These are phyloP conservation scores for Neurospora tetrasperma DNA, from an alignment of 495 filamentous ascomycete genomes.

Conservation along the genomic window DNA sequence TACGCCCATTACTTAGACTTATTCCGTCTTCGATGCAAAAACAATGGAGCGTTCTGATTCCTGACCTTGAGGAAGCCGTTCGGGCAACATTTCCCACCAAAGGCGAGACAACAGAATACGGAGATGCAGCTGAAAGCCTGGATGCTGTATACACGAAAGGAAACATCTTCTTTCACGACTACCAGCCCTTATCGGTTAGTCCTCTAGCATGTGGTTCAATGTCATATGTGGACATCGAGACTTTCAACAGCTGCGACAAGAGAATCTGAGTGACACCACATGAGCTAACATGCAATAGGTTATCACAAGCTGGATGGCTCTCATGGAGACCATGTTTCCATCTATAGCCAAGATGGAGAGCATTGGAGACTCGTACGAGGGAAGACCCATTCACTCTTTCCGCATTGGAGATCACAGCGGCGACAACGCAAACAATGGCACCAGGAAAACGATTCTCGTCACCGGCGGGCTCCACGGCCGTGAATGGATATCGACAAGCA, in stretches of 20 bases:
- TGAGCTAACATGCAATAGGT: constrained; percentile 13
- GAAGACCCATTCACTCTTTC: constrained; percentile 72
- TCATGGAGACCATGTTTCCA: constrained; percentile 81
- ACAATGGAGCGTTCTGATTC: constrained; percentile 69
- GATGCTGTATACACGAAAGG: constrained; percentile 30
- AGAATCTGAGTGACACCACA: not conserved
- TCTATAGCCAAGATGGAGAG: constrained; percentile 60
- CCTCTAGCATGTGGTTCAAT: not conserved
- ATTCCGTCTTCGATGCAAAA: constrained; percentile 55
- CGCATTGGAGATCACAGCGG: constrained; percentile 58
- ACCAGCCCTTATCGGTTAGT: constrained; percentile 73
- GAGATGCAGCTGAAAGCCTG: constrained; percentile 21
- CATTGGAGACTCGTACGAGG: constrained; percentile 75
- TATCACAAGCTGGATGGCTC: constrained; percentile 69
- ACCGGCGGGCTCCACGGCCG: constrained; percentile 80
- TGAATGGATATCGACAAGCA: constrained; percentile 93
- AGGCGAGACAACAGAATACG: not conserved
- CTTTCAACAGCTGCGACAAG: constrained; percentile 21
- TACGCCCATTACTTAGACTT: constrained; percentile 71
- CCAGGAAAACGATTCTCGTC: constrained; percentile 67
- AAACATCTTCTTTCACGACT: constrained; percentile 80
- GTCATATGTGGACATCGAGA: not conserved
- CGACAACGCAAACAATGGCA: constrained; percentile 25
- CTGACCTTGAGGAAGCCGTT: constrained; percentile 68
- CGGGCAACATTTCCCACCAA: constrained; percentile 62